These are phyloP conservation scores for Plasmodium falciparum DNA, from an alignment of 169 alveolate genomes.

Conservation along the genomic window DNA sequence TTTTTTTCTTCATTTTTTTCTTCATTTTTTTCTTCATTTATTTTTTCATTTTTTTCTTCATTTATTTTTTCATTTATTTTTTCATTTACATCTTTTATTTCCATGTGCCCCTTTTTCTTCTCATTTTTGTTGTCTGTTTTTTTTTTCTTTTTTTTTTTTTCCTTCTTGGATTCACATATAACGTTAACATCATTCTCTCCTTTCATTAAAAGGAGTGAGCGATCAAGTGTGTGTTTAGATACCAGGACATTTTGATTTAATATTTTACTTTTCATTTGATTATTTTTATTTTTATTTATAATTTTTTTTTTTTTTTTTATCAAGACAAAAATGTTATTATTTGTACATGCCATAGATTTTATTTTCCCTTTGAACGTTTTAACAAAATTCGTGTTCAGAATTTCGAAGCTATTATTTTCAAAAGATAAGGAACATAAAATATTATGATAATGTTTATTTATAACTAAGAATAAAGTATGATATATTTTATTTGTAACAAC, in stretches of 20 bases:
- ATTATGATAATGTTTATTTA: conserved; percentile 1
- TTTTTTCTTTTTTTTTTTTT: too few species aligned
- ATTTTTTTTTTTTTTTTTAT: conserved; percentile 13
- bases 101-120: not conserved
- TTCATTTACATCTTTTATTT: not conserved
- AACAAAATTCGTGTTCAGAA: conserved; percentile 11
- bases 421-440: conserved; percentile 17
- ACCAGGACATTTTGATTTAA: too few species aligned
- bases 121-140: too few species aligned
- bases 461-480: conserved; percentile 26
- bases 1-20: not conserved
- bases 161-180: too few species aligned
- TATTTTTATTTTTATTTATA: conserved; percentile 3
- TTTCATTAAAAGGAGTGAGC: too few species aligned
- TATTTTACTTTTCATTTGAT: not conserved
- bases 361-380: conserved; percentile 8
- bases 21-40: not conserved
- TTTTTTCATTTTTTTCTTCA: not conserved
- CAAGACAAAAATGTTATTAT: conserved; percentile 18
- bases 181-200: too few species aligned
- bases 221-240: too few species aligned
- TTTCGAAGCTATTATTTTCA: conserved; percentile 16
- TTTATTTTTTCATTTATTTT: too few species aligned
- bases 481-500: conserved; percentile 20
- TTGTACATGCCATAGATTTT: conserved; percentile 11